These are phyloP conservation scores for Phialophora verrucosa DNA, from an alignment of 2,329 filamentous ascomycete genomes.

Conservation along the genomic window DNA sequence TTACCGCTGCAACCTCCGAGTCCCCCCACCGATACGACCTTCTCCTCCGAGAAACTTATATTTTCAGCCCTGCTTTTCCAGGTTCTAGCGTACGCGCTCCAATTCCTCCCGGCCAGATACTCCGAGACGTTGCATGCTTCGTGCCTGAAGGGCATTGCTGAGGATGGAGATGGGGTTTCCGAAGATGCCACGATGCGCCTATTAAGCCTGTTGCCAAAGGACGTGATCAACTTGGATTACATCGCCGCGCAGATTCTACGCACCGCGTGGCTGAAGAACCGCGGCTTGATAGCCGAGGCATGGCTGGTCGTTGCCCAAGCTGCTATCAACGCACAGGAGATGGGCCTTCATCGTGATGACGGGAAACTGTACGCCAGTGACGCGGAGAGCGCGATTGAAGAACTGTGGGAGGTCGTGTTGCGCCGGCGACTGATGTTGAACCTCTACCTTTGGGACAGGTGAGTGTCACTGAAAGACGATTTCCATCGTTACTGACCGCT, in stretches of 20 bases:
- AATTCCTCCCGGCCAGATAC: conserved; percentile 16
- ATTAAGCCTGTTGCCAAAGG: conserved; percentile 14
- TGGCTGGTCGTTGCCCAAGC: conserved; percentile 21
- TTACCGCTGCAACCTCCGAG: background rate
- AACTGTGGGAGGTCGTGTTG: conserved; percentile 20
- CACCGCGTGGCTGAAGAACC: conserved; percentile 22
- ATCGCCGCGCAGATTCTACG: conserved; percentile 20
- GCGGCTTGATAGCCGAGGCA: conserved; percentile 21
- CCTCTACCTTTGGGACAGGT: conserved; percentile 26
- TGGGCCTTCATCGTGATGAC: conserved; percentile 24
- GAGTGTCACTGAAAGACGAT: background rate
- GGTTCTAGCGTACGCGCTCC: conserved; percentile 14
- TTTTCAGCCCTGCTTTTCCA: conserved; percentile 22
- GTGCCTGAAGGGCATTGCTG: conserved; percentile 18
- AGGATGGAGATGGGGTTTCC: conserved; percentile 4
- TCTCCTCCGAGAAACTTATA: conserved; percentile 15
- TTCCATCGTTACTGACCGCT: background rate
- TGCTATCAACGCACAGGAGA: conserved; percentile 22
- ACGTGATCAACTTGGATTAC: conserved; percentile 22
- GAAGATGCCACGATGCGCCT: conserved; percentile 14
- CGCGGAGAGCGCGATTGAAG: conserved; percentile 16
- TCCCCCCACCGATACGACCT: conserved; percentile 2
- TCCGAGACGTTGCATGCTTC: conserved; percentile 14
- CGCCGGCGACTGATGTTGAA: conserved; percentile 22
- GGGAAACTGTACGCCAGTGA: conserved; percentile 20